A percentile compares a stretch with the other conserved stretches of the same genome.
These are phyloP conservation scores for Reutealis trisperma DNA, from an alignment of 345 rosid species.

Conservation along the genomic window DNA sequence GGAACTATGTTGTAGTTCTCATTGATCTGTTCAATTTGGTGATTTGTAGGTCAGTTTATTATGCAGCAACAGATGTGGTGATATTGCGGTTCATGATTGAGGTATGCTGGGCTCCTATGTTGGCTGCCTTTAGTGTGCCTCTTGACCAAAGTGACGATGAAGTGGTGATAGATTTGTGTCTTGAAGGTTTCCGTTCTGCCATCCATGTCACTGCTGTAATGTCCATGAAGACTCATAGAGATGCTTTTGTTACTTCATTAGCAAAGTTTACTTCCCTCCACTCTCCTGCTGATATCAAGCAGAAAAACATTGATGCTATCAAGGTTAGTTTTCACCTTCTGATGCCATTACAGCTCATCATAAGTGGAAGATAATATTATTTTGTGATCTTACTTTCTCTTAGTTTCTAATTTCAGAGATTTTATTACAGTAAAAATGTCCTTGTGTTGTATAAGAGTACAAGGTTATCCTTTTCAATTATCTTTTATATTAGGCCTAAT, in stretches of 20 bases:
- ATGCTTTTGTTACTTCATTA: slow-evolving; percentile 97
- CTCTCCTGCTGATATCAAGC: slow-evolving; percentile 97
- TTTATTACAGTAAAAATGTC: neutral
- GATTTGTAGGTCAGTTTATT: slow-evolving; percentile 92
- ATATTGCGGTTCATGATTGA: slow-evolving; percentile 97
- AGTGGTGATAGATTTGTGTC: slow-evolving; percentile 78
- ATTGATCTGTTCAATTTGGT: slow-evolving; percentile 34
- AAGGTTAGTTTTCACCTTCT: slow-evolving; percentile 52
- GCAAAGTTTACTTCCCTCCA: slow-evolving; percentile 98
- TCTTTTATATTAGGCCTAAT: neutral
- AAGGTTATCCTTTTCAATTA: neutral
- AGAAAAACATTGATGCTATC: slow-evolving; percentile 86
- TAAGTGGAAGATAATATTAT: neutral
- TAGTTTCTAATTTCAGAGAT: neutral
- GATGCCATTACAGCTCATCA: neutral
- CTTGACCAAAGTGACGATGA: slow-evolving; percentile 98
- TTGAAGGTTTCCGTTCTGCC: slow-evolving; percentile 91
- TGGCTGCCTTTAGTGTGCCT: slow-evolving; percentile 99
- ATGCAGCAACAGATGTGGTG: slow-evolving; percentile 98
- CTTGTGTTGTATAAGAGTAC: neutral
- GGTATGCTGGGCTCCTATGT: slow-evolving; percentile 99
- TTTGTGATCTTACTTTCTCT: neutral
- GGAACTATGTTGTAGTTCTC: slow-evolving; percentile 7
- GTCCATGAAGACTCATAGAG: slow-evolving; percentile 99
- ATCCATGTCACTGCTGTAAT: slow-evolving; percentile 97